phyloP scores from a whole-genome alignment of 768 basidiomycete species.

The Tylopilus sp. region DNA sequence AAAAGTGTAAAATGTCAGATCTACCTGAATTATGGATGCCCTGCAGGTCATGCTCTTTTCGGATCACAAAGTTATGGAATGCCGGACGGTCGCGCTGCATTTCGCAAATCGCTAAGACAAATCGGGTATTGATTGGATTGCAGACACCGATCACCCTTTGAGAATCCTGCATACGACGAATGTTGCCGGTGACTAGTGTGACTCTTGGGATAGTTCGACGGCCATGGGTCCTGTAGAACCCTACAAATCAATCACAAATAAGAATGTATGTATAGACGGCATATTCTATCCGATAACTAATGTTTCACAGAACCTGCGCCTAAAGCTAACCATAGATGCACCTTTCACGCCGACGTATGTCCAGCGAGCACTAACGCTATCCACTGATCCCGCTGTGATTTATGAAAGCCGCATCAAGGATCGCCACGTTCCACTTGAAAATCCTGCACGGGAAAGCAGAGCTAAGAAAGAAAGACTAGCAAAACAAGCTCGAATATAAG shows the following conservation, averaged over 20 bases:
- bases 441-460: slow-evolving; percentile 57
- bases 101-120: too few relatives aligned
- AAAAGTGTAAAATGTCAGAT: too few relatives aligned
- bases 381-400: slow-evolving; percentile 52
- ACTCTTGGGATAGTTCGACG: too few relatives aligned
- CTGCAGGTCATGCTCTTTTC: too few relatives aligned
- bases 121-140: too few relatives aligned
- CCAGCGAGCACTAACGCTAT: slow-evolving; percentile 48
- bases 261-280: slow-evolving; percentile 9
- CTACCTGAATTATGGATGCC: too few relatives aligned
- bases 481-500: slow-evolving; percentile 44
- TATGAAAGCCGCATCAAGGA: slow-evolving; percentile 68
- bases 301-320: slow-evolving; percentile 29
- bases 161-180: too few relatives aligned
- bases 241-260: slow-evolving; percentile 22
- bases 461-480: slow-evolving; percentile 47
- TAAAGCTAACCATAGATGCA: slow-evolving; percentile 34
- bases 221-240: slow-evolving; percentile 17
- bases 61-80: too few relatives aligned
- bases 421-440: slow-evolving; percentile 66
- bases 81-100: too few relatives aligned
- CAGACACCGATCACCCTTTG: too few relatives aligned
- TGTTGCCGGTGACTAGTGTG: too few relatives aligned
- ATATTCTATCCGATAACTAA: not conserved
- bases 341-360: slow-evolving; percentile 69